Percentiles rank a stretch among this genome's conserved stretches.
Evolutionary conservation across 2,329 filamentous ascomycete genomes (phyloP).

Genomic region (Sclerotiophoma versabilis): DNA sequence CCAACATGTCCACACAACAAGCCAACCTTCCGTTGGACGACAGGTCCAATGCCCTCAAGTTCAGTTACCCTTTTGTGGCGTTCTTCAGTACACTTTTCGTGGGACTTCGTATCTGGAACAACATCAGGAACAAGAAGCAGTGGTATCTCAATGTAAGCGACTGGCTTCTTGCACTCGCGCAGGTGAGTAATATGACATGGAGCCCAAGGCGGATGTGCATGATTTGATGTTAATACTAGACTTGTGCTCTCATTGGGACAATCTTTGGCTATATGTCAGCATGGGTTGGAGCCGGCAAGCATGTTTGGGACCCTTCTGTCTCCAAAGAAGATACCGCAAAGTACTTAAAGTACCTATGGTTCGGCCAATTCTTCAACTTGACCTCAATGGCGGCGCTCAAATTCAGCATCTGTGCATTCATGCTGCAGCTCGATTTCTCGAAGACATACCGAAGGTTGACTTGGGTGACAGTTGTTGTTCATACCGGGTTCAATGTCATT

Average conservation of each 20-base stretch:
- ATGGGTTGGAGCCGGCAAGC: conserved; percentile 4
- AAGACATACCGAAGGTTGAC: conserved; percentile 2
- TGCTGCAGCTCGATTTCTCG: conserved; percentile 15
- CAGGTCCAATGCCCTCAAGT: conserved; percentile 6
- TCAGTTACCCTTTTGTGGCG: conserved; percentile 3
- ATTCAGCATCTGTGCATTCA: conserved; percentile 16
- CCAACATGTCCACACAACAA: background rate
- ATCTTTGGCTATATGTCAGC: conserved; percentile 4
- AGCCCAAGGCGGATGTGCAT: background rate
- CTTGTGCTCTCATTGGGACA: background rate
- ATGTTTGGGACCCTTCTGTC: conserved; percentile 13
- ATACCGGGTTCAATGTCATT: conserved; percentile 10
- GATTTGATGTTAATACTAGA: background rate
- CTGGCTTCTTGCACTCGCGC: conserved; percentile 8
- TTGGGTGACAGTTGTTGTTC: conserved; percentile 2
- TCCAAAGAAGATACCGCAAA: background rate
- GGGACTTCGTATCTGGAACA: conserved; percentile 9
- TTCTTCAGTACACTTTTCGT: conserved; percentile 11
- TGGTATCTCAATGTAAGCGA: conserved; percentile 10
- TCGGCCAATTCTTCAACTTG: conserved; percentile 15
- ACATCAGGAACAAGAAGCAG: conserved; percentile 10
- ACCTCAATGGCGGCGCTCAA: conserved; percentile 17
- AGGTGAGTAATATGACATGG: background rate
- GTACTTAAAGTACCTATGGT: conserved; percentile 12
- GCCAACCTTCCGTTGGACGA: conserved; percentile 6